Evolutionary conservation across 306 rosid genomes (phyloP).

Genomic region (Canavalia gladiata): DNA sequence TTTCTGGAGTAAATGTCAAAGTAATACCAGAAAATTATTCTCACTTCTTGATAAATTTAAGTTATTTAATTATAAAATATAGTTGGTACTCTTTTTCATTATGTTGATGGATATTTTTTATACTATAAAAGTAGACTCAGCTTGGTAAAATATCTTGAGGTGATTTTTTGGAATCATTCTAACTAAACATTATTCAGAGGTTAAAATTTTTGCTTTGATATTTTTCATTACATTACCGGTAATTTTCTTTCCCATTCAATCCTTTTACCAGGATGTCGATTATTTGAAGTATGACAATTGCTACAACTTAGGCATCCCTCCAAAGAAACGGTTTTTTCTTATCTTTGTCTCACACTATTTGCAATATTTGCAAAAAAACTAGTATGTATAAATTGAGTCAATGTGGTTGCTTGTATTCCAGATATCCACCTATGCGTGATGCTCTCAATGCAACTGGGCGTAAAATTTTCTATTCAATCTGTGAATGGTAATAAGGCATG

Average conservation of each 20-base stretch:
- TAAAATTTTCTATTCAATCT: constrained; percentile 79
- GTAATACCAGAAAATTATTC: background rate
- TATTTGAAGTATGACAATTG: constrained; percentile 98
- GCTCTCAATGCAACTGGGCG: constrained; percentile 80
- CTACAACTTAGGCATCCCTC: constrained; percentile 83
- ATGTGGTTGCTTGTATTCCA: constrained; percentile 57
- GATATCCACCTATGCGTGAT: constrained; percentile 97
- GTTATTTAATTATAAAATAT: constrained; percentile 27
- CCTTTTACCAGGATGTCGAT: constrained; percentile 75
- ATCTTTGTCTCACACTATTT: constrained; percentile 45
- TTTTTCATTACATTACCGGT: constrained; percentile 25
- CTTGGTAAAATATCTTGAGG: constrained; percentile 19
- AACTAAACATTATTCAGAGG: background rate
- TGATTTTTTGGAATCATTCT: constrained; percentile 34
- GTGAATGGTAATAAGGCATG: constrained; percentile 78
- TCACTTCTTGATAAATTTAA: constrained; percentile 1
- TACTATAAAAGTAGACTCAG: background rate
- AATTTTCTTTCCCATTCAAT: background rate
- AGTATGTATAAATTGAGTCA: constrained; percentile 47
- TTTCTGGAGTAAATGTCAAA: constrained; percentile 23
- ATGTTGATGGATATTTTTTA: constrained; percentile 10
- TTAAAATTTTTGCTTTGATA: background rate
- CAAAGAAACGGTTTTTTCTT: constrained; percentile 72
- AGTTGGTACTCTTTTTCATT: background rate
- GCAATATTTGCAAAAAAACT: constrained; percentile 7